Evolutionary conservation across 257 asterid genomes (phyloP), one percentile per base, ranked within the genome.

Genomic region (Primulina eburnea): DNA sequence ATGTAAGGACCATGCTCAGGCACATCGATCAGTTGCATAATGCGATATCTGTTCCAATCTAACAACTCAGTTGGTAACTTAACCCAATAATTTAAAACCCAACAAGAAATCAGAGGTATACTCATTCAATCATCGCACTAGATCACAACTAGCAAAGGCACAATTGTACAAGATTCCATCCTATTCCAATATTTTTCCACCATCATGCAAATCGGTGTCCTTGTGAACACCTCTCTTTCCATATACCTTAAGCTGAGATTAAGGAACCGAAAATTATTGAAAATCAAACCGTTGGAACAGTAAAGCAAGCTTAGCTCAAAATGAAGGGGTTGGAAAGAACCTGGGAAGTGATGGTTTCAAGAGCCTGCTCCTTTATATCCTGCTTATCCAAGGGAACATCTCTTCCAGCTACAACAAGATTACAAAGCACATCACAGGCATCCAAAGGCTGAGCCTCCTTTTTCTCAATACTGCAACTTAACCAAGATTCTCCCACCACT

Each of bases 181-280:
- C 62, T 79, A 1, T 86, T 64, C 89, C 96, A 0, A 84, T 68
- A 93, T 87, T n/a, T 80, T 79, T 30, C 89, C 99, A 12, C 94
- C 95, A 47, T 87, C 87, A 68, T 82, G 92, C 84, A 93, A 55
- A 68, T 82, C 87, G 0, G 91, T 80, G 75, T 87, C 96, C 79
- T 86, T 87, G 73, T 93, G 97, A 62, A 93, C 97, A 1, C 94
- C 90, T 68, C 96, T 82, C 81, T 90, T 93, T 10, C 97, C 99
- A 11, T 50, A 90, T 4, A 93, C 69, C 78, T 30, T 30, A 30
- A 30, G 32, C 32, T 30, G 32, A 30, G 32, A 30, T 30, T 4
- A 30, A 30, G 32, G 32, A 2, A 2, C 32, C 32, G 32, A 30
- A 30, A 30, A 30, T 30, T 30, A 30, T 30, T 30, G 1, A n/a